Base-by-base conservation (phyloP, 2,329 filamentous ascomycete species). In the Sarocladium strictum region DNA sequence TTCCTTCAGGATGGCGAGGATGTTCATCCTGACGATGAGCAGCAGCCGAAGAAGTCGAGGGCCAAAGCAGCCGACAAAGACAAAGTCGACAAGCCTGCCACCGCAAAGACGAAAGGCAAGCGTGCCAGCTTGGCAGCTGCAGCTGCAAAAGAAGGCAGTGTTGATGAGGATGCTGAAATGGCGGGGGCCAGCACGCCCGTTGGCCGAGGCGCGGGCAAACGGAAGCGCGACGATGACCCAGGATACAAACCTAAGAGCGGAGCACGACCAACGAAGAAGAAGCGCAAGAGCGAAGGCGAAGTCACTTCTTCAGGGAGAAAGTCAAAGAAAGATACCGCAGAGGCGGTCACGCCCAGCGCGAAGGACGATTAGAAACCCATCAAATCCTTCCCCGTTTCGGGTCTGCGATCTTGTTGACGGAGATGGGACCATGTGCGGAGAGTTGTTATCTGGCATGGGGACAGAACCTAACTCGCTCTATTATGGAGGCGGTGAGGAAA, bases 1-100 rank as follows among this genome's bases (percentile, higher is more conserved):
- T 92, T 96, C 73, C 73, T 95, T 19, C 87, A 96, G 67, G 89
- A 91, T 63, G 82, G 84, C 55, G 84, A 86, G 52, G 66, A 65
- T 55, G 61, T 60, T 17, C 69, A 71, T 53, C 69, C 72, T 7
- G 72, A 73, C 21, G 71, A 71, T 26, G 67, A 73, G 52, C 65
- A 53, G 40, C 19, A 38, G 11, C 32, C 32, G 4, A 53, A 53
- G 50, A 40, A 53, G 21, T 7, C 21, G 15, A 12, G 63, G 17
- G 65, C 61, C 4, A 59, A 58, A 2, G 58, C 60, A 11, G 58
- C 58, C 23, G 60, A 55, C 38, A 62, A 59, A 27, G 57, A 53
- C 12, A 62, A 65, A 29, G 61, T 61, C 59, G 59, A 68, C 56
- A 77, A 76, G 62, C 71, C 71, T 24, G 29, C 26, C 9, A 17